Base-by-base conservation (phyloP, 306 rosid species). In the Quercus variabilis region DNA sequence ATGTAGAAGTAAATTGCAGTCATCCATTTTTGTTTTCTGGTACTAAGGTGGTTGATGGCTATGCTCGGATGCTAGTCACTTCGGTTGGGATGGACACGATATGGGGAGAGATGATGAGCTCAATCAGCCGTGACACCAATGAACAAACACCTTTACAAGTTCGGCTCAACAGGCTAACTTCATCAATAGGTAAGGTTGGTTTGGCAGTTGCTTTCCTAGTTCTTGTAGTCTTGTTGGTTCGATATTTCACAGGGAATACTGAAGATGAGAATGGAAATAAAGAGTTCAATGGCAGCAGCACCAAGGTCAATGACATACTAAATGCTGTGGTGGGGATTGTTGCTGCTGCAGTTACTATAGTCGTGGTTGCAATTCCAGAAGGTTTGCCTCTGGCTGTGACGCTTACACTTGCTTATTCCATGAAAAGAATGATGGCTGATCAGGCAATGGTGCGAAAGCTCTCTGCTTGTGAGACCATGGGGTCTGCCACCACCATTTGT, bases 361-460 rank as follows among this genome's bases (percentile, higher is more conserved):
- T 87, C 30, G 91, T 85, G 33, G 82, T 85, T 74, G 89, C 91
- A 10, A 87, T 89, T 18, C 88, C 90, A 5, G 88, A 86, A 67
- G 88, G 89, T 26, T 76, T 86, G 74, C 83, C 88, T 0, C 10
- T 83, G 55, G 86, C 88, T 14, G 83, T 86, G 43, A 84, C 83
- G 0, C 69, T 88, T 1, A 86, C 88, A 18, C 87, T 77, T 28
- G 85, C 89, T 65, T 84, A 86, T 73, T 82, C 88, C 0, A 86
- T 86, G 90, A 88, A 86, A 83, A 88, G 73, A 76, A 79, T 86
- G 92, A 86, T 84, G 88, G 85, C 30, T 0, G 85, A 86, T n/a
- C 63, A 81, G 0, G 88, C 88, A 7, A 77, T 88, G 80, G 90
- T 86, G 14, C n/a, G 84, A 30, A 81, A 83, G 76, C 85, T 79